Percentiles rank a stretch among this genome's conserved stretches.
Evolutionary conservation across 306 rosid species (phyloP).

Genomic region (Acacia melanoxylon): DNA sequence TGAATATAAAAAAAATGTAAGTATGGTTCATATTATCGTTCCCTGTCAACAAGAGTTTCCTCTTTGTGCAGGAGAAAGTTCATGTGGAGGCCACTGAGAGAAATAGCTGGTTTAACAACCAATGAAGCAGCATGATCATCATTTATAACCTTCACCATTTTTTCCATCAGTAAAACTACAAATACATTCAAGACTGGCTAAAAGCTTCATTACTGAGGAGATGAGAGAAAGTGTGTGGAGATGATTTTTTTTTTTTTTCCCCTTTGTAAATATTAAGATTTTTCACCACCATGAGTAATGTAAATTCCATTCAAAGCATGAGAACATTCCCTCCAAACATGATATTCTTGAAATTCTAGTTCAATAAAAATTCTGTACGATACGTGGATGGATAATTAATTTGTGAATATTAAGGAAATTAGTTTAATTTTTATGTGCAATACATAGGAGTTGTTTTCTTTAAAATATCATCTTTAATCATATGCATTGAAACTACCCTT

Average conservation of each 20-base stretch:
- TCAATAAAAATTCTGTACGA: not conserved
- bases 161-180: conserved; percentile 3
- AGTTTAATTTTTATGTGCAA: too few relatives aligned
- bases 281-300: conserved; percentile 23
- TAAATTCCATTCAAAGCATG: conserved; percentile 19
- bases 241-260: conserved; percentile 16
- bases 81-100: conserved; percentile 86
- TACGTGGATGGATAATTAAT: too few relatives aligned
- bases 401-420: too few relatives aligned
- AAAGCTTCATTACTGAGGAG: conserved; percentile 12
- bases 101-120: conserved; percentile 68
- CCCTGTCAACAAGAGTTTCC: conserved; percentile 14
- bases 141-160: not conserved
- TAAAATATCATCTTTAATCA: too few relatives aligned
- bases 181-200: conserved; percentile 2
- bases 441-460: too few relatives aligned
- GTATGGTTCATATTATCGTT: not conserved
- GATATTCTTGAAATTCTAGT: conserved; percentile 6
- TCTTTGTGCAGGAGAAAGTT: conserved; percentile 71
- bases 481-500: too few relatives aligned
- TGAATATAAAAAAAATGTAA: too few relatives aligned
- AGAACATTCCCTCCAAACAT: conserved; percentile 8
- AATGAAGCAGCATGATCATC: conserved; percentile 31
- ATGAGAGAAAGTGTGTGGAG: not conserved
- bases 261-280: conserved; percentile 43